Conservation (phyloP, 148 eudicot species). For the Rhododendron vialii region DNA sequence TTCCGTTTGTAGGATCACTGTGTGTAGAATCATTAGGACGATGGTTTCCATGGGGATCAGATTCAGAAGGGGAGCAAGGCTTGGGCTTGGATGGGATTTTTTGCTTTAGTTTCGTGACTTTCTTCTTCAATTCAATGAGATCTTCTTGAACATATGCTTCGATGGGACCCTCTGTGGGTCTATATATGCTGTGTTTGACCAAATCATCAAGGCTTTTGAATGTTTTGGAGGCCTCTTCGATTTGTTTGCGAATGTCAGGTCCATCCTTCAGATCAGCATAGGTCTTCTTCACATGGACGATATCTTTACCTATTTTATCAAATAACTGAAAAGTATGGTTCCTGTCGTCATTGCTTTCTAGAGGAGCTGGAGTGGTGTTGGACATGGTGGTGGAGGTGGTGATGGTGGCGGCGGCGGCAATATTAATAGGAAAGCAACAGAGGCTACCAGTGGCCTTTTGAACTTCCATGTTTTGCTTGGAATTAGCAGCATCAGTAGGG, state of each 20-base stretch:
- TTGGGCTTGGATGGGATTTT: neutral
- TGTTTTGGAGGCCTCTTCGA: neutral
- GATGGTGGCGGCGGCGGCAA: neutral
- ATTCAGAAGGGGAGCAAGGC: neutral
- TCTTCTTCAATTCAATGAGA: neutral
- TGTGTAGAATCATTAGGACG: neutral
- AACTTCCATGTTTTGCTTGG: neutral
- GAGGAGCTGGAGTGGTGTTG: neutral
- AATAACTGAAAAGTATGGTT: neutral
- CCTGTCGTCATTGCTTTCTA: neutral
- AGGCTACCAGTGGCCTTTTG: neutral
- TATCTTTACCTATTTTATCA: neutral
- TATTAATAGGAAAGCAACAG: neutral
- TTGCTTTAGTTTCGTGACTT: neutral
- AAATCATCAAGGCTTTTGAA: neutral
- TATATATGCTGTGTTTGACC: neutral
- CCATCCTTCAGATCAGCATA: neutral
- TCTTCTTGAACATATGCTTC: neutral
- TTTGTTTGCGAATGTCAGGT: neutral
- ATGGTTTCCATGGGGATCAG: neutral
- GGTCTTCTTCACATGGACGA: neutral
- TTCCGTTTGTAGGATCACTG: no score
- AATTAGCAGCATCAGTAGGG: neutral
- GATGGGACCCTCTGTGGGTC: neutral
- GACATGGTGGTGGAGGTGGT: no score